Conservation (phyloP, 352 stramenopile species). For the Pythium monospermum region DNA sequence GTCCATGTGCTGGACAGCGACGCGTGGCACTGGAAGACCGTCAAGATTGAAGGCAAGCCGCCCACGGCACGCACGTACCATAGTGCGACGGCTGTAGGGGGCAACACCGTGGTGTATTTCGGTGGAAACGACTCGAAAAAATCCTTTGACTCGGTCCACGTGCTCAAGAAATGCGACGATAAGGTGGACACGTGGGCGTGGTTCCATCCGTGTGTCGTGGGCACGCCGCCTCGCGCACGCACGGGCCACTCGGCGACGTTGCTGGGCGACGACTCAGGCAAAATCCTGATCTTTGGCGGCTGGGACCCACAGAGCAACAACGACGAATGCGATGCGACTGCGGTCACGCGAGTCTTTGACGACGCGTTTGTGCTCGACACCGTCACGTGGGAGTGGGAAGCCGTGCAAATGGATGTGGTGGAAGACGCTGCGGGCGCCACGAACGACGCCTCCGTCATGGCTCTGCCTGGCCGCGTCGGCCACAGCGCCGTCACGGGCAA, state of each 20-base stretch:
- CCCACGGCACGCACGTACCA: slow-evolving; percentile 90
- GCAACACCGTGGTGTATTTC: slow-evolving; percentile 88
- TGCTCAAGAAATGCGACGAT: slow-evolving; percentile 65
- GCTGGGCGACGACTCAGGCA: slow-evolving; percentile 75
- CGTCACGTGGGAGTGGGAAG: slow-evolving; percentile 86
- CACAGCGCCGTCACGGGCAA: slow-evolving; percentile 72
- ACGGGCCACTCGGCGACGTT: slow-evolving; percentile 90
- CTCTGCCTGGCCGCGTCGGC: slow-evolving; percentile 65
- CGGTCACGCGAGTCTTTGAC: slow-evolving; percentile 76
- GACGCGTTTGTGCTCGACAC: slow-evolving; percentile 91
- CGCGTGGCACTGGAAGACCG: slow-evolving; percentile 86
- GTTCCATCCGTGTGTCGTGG: slow-evolving; percentile 81
- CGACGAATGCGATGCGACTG: slow-evolving; percentile 13
- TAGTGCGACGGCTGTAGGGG: slow-evolving; percentile 56
- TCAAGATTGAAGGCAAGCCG: slow-evolving; percentile 85
- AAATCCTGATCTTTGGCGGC: slow-evolving; percentile 90
- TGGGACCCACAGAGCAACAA: slow-evolving; percentile 88
- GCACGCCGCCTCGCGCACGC: slow-evolving; percentile 60
- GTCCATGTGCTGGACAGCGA: slow-evolving; percentile 77
- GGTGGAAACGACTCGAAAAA: slow-evolving; percentile 90
- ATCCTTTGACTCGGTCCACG: slow-evolving; percentile 91
- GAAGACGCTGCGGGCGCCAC: too few relatives aligned
- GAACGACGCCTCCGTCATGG: slow-evolving; percentile 2
- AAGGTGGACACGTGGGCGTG: slow-evolving; percentile 66
- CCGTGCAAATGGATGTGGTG: slow-evolving; percentile 32